A percentile compares a stretch with the other conserved stretches of the same genome.
Conservation (phyloP, 1,284 basidiomycete genomes). For the Leccinum subfulvum region DNA sequence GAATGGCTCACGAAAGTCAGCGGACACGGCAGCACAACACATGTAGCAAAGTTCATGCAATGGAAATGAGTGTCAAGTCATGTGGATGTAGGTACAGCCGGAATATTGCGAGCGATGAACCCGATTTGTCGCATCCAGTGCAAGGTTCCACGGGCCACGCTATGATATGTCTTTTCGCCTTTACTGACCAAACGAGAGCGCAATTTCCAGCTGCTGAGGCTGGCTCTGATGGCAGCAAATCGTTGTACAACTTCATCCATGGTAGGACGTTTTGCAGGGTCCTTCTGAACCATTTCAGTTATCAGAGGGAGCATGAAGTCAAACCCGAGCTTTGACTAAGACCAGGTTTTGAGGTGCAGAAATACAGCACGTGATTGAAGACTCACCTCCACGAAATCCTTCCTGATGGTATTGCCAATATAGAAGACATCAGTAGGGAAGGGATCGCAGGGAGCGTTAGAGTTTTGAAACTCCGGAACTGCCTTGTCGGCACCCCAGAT, state of each 20-base stretch:
- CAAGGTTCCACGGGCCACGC: background rate
- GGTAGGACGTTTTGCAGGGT: conserved; percentile 21
- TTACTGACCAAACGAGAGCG: conserved; percentile 18
- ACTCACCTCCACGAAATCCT: conserved; percentile 30
- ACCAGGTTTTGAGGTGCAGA: background rate
- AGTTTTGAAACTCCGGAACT: conserved; percentile 24
- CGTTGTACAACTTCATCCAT: conserved; percentile 20
- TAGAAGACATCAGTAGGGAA: conserved; percentile 40
- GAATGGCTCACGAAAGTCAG: background rate
- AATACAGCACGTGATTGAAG: background rate
- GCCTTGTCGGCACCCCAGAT: conserved; percentile 26
- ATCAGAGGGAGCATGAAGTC: conserved; percentile 21
- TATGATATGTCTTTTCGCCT: conserved; percentile 4
- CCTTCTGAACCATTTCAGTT: conserved; percentile 18
- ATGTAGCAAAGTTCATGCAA: background rate
- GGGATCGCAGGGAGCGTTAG: conserved; percentile 29
- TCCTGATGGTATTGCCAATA: conserved; percentile 34
- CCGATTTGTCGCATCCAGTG: conserved; percentile 21
- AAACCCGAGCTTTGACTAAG: conserved; percentile 12
- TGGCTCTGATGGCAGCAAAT: conserved; percentile 1
- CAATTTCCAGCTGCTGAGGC: conserved; percentile 13
- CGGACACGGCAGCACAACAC: background rate
- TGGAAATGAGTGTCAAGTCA: background rate
- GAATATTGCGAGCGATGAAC: conserved; percentile 10
- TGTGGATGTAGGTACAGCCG: conserved; percentile 14